These are phyloP conservation scores for Pythium catenulatum DNA, from an alignment of 352 stramenopile genomes.

Conservation along the genomic window DNA sequence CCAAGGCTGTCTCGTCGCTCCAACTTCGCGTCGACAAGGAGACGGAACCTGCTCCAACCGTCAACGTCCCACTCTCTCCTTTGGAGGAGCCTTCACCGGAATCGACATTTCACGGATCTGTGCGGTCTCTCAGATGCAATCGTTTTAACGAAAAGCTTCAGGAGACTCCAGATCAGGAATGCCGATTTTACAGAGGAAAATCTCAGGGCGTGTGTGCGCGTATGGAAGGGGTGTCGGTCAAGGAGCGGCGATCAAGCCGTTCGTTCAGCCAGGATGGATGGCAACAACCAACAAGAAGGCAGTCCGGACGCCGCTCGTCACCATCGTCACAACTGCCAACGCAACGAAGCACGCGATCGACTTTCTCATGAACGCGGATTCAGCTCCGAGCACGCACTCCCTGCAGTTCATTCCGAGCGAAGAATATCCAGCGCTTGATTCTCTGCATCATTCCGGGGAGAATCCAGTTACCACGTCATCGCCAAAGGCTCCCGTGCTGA, in stretches of 20 bases:
- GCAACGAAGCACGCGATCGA: neutral
- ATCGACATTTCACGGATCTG: neutral
- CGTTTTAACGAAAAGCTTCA: conserved; percentile 29
- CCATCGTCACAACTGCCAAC: neutral
- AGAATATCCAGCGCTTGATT: neutral
- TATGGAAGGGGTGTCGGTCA: conserved; percentile 3
- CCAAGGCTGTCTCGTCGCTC: neutral
- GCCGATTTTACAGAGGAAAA: neutral
- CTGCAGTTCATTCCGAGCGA: neutral
- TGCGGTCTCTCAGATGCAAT: conserved; percentile 8
- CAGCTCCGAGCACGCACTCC: neutral
- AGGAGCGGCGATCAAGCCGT: neutral
- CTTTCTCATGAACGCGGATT: neutral
- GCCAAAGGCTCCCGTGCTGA: neutral
- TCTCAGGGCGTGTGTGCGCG: neutral
- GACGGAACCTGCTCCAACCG: neutral
- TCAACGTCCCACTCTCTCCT: neutral
- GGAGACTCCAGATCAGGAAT: conserved; percentile 18
- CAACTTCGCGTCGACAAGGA: conserved; percentile 1
- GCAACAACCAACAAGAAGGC: neutral
- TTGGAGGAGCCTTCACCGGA: neutral
- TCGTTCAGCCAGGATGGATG: neutral
- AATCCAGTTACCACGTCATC: neutral
- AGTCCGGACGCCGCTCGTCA: neutral
- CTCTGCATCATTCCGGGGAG: neutral